These are phyloP conservation scores for Talaromyces sp. DNA, from an alignment of 2,329 filamentous ascomycete species.

Conservation along the genomic window DNA sequence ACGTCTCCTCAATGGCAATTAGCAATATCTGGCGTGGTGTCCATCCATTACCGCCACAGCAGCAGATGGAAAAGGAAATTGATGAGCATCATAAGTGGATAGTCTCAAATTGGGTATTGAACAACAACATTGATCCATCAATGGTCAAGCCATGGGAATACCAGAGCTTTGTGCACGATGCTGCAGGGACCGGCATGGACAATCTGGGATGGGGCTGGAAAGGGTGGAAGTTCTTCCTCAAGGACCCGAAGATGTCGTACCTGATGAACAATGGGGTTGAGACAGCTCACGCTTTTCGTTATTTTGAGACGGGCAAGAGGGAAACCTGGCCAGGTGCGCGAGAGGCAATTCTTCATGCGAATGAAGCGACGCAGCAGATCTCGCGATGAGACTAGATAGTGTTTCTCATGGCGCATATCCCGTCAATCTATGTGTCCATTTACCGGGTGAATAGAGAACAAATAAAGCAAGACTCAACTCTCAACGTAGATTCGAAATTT, in stretches of 20 bases:
- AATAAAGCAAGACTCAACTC: not conserved
- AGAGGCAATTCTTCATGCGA: constrained; percentile 16
- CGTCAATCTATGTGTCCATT: no score
- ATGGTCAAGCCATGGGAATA: constrained; percentile 35
- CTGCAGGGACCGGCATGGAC: constrained; percentile 43
- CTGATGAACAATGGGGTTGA: constrained; percentile 40
- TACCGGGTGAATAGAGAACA: not conserved
- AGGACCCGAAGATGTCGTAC: constrained; percentile 37
- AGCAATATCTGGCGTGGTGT: constrained; percentile 45
- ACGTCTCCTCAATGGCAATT: constrained; percentile 46
- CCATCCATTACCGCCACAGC: constrained; percentile 34
- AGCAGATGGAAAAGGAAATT: constrained; percentile 38
- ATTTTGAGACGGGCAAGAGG: constrained; percentile 43
- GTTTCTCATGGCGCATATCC: no score
- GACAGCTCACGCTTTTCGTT: constrained; percentile 41
- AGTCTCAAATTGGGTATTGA: not conserved
- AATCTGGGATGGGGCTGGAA: constrained; percentile 42
- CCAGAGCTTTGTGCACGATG: constrained; percentile 41
- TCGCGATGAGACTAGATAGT: not conserved
- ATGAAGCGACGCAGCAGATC: not conserved
- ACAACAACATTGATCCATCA: constrained; percentile 2
- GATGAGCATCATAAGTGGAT: constrained; percentile 35
- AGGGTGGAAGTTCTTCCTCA: constrained; percentile 44
- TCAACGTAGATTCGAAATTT: not conserved
- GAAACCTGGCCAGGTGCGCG: constrained; percentile 42